Evolutionary conservation across 345 rosid genomes (phyloP), one percentile per base, ranked within the genome.

Genomic region (Populus alba): DNA sequence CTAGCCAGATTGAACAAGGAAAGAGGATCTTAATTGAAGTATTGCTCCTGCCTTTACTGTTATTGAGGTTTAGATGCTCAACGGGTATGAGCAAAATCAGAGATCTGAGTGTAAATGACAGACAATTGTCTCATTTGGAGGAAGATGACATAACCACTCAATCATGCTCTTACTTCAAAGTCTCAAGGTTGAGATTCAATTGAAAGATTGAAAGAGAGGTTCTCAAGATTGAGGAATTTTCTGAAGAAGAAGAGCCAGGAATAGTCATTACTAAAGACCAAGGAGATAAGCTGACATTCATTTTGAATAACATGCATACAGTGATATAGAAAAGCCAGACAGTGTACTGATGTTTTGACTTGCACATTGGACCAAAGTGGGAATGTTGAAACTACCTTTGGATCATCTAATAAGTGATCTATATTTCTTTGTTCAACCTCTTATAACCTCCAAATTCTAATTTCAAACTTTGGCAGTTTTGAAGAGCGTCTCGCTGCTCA

Each of bases 401-500:
- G 51, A 68, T 29, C 41, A 59, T 13, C 23, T 62, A 59, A 31
- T 62, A 57, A 49, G 51, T 22, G 66, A 51, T 35, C 29, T 7
- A 8, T 11, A 1, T 69, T 70, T 59, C 47, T 59, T 75, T 66
- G 39, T 39, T 66, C 70, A 74, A 25, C 29, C 63, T 68, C 51
- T 71, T 33, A n/a, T 61, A 68, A 77, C 61, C 8, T 29, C 17
- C 49, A 51, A 76, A 53, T 68, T 76, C 37, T 31, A 66, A 20
- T 29, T 22, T 51, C 39, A 23, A 55, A 71, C 20, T 71, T 79
- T 82, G 73, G 74, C 88, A 96, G 99, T 89, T 96, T 96, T 38
- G 95, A 96, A 86, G 98, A 94, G 87, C 92, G 99, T 67, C 97
- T 96, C 33, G 93, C 91, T 77, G 97, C 94, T 68, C 99, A 96